phyloP scores from a whole-genome alignment of 2,329 filamentous ascomycete species.

The Neurospora sp. region DNA sequence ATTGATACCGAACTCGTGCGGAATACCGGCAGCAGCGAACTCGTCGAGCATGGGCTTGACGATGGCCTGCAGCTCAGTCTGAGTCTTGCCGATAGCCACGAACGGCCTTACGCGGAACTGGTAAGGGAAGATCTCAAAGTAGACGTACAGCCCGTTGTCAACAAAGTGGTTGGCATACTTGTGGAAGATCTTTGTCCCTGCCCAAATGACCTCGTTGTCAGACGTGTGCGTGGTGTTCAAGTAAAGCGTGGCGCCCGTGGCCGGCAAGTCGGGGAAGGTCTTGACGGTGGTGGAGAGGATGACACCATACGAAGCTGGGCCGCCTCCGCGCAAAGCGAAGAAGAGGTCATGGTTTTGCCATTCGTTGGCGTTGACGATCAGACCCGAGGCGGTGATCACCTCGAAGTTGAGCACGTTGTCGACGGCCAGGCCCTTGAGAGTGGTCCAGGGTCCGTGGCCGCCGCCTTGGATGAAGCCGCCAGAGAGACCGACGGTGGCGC shows the following conservation, averaged over 20 bases:
- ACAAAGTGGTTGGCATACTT: constrained; percentile 31
- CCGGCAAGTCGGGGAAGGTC: constrained; percentile 34
- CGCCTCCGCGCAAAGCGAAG: constrained; percentile 45
- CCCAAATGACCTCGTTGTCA: constrained; percentile 32
- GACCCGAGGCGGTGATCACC: constrained; percentile 35
- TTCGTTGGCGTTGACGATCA: constrained; percentile 30
- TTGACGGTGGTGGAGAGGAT: constrained; percentile 39
- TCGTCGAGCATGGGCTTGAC: constrained; percentile 25
- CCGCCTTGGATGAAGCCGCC: constrained; percentile 52
- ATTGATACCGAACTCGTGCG: constrained; percentile 22
- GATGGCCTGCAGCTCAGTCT: constrained; percentile 21
- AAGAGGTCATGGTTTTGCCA: constrained; percentile 39
- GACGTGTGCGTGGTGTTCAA: constrained; percentile 28
- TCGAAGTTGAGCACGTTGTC: constrained; percentile 40
- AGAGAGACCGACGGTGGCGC: constrained; percentile 47
- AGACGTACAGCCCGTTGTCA: constrained; percentile 31
- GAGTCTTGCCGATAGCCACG: constrained; percentile 26
- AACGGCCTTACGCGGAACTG: constrained; percentile 27
- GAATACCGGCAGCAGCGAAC: constrained; percentile 20
- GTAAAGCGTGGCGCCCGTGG: constrained; percentile 31
- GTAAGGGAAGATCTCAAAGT: constrained; percentile 30
- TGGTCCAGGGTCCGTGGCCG: constrained; percentile 39
- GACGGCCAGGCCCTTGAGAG: constrained; percentile 32
- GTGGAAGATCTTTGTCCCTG: constrained; percentile 37
- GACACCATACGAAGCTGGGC: constrained; percentile 41